Conservation (phyloP, 1,284 basidiomycete genomes). For the Naganishia liquefaciens region DNA sequence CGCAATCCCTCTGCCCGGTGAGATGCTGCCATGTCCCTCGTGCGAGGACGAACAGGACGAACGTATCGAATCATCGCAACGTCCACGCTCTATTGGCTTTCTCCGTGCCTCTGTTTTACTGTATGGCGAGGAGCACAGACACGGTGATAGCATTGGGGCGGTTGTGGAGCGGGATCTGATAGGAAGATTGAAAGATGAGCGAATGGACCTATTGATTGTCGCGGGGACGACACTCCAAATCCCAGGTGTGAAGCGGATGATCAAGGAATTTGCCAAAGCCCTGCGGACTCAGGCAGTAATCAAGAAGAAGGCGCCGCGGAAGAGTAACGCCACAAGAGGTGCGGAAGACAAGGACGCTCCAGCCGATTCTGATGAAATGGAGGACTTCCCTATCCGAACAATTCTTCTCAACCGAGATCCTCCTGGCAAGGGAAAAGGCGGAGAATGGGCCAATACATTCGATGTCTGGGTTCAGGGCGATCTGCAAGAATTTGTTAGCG, state of each 20-base stretch:
- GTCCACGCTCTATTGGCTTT: slow-evolving; percentile 75
- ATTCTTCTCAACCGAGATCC: slow-evolving; percentile 80
- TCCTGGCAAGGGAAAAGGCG: slow-evolving; percentile 66
- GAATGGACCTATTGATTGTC: slow-evolving; percentile 75
- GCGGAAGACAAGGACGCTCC: slow-evolving; percentile 4
- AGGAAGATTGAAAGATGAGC: slow-evolving; percentile 45
- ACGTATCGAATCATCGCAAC: slow-evolving; percentile 73
- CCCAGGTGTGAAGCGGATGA: slow-evolving; percentile 88
- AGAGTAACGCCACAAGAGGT: slow-evolving; percentile 14
- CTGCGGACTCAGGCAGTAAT: slow-evolving; percentile 54
- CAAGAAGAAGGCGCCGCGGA: slow-evolving; percentile 36
- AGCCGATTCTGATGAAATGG: slow-evolving; percentile 9
- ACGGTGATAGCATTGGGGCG: slow-evolving; percentile 82
- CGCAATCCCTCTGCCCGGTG: slow-evolving; percentile 59
- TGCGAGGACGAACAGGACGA: slow-evolving; percentile 71
- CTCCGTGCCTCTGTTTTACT: slow-evolving; percentile 85
- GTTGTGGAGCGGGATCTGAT: slow-evolving; percentile 70
- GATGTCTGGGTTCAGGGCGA: slow-evolving; percentile 90
- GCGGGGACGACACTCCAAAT: slow-evolving; percentile 88
- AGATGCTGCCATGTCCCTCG: slow-evolving; percentile 73
- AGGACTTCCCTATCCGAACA: slow-evolving; percentile 61
- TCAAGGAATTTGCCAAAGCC: slow-evolving; percentile 85
- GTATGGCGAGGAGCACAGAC: slow-evolving; percentile 84
- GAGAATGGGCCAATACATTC: slow-evolving; percentile 88
- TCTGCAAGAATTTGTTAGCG: slow-evolving; percentile 71